phyloP scores from a whole-genome alignment of 2,329 filamentous ascomycete genomes.

The Ilyonectria sp. region DNA sequence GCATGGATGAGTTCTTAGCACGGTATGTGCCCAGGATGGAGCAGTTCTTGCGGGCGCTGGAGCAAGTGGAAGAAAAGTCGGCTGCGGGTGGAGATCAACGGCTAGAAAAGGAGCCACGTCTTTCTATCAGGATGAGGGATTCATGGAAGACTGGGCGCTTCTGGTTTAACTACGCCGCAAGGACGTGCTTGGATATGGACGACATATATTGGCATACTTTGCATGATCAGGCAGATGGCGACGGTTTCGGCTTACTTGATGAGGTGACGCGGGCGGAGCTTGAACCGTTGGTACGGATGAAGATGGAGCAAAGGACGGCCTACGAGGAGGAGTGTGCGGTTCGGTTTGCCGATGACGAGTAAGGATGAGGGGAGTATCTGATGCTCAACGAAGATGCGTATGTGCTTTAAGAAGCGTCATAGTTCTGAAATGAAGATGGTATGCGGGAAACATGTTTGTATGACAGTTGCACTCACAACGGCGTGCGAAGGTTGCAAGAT shows the following conservation, averaged over 20 bases:
- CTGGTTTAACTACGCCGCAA: constrained; percentile 56
- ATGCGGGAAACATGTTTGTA: too few species aligned
- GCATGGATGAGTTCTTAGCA: background rate
- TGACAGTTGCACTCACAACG: too few species aligned
- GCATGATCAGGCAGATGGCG: constrained; percentile 36
- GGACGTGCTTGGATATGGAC: constrained; percentile 56
- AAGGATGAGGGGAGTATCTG: too few species aligned
- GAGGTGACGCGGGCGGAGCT: constrained; percentile 44
- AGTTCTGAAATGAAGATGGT: too few species aligned
- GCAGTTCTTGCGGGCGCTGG: constrained; percentile 1
- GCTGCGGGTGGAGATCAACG: background rate
- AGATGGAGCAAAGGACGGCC: constrained; percentile 50
- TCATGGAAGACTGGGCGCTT: constrained; percentile 54
- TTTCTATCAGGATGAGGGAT: constrained; percentile 51
- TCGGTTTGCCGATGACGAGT: too few species aligned
- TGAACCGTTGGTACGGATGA: constrained; percentile 43
- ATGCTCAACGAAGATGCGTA: too few species aligned
- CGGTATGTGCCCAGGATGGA: constrained; percentile 2
- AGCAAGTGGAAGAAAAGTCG: background rate
- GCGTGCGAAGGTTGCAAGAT: too few species aligned
- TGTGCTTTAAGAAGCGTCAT: too few species aligned
- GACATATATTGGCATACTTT: constrained; percentile 51
- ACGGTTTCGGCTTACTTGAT: constrained; percentile 43
- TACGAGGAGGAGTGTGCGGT: constrained; percentile 48
- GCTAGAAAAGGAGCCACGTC: background rate